Evolutionary conservation across 805 yeast genomes (phyloP), one percentile per base, ranked within the genome.

Genomic region (Spencermartinsiella europaea): DNA sequence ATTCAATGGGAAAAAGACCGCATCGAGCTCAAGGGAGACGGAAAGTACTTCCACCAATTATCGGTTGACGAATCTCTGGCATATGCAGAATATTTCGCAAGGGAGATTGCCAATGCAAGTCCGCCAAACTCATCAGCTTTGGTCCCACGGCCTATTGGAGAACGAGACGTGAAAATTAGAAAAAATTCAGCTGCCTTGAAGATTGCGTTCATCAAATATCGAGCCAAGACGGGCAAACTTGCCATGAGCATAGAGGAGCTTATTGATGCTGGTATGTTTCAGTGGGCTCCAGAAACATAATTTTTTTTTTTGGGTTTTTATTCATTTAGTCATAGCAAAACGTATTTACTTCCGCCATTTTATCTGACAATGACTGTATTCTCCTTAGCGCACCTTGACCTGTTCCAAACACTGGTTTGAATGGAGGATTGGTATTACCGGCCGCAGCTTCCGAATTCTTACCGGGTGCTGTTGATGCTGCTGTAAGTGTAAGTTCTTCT

Each of bases 1-100:
- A 16, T 37, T 5, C 27, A 40, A 21, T 50, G 53, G 53, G 45
- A 40, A n/a, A 17, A 39, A 17, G 33, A 40, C 10, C 34, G 20
- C 2, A 5, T 37, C 10, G 31, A 12, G 12, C 16, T 14, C 7
- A 38, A n/a, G 5, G n/a, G 15, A n/a, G 21, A 21, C 21, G 43
- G 38, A 8, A 31, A 27, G 20, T n/a, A 19, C 7, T 44, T 44
- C 22, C 47, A 44, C 19, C 17, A 38, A 12, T 12, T 44, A 38
- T 19, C 17, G 12, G 28, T 20, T 20, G 42, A 42, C 21, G 27
- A 19, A 14, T 38, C 31, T 21, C 25, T 44, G 25, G 21, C 15
- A 10, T 44, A 44, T 22, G 20, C 31, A 2, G 47, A 38, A n/a
- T 20, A 31, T 16, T 36, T 39, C 15, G 21, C 16, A 10, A 19